Evolutionary conservation across 2,329 filamentous ascomycete genomes (phyloP), one percentile per base, ranked within the genome.

Genomic region (Cytospora schulzeri): DNA sequence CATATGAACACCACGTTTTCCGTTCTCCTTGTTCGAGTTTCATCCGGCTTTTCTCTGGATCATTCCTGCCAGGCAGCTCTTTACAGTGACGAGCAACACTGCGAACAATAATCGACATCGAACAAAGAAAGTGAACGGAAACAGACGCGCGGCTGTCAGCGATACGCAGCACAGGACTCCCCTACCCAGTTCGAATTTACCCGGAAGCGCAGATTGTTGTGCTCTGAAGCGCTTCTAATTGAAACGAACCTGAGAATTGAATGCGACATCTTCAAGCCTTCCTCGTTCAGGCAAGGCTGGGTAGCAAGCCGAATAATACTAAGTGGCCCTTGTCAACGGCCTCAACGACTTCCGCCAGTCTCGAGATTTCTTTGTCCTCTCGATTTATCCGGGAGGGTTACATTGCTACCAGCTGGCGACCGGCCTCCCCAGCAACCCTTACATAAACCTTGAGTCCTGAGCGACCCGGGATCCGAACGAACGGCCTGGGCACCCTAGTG

Each of bases 81-180:
- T 31, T 19, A 19, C 38, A n/a, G 28, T 52, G 28, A 50, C 28
- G 19, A 52, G 28, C 45, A 15, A 50, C 41, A 50, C n/a, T 50
- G 7, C 15, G 28, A 22, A 31, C n/a, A 28, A 17, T 22, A 4
- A 24, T 15, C 53, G 17, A 17, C 6, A 17, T 14, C 51, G 19
- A 55, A 24, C 17, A 14, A 7, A 33, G 52, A 52, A 48, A 24
- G n/a, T 50, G n/a, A 51, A 29, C n/a, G 50, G 56, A 63, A 59
- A 54, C 62, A 64, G 57, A 64, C 62, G 62, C 62, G 62, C 62
- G 62, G 62, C 62, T 64, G 57, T 56, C 48, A 57, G 28, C 60
- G 53, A 29, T 33, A 41, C 38, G n/a, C 38, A 56, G 35, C 33
- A 50, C 41, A 54, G 35, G 26, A 31, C 50, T 29, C 5, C n/a